Evolutionary conservation across 2,329 filamentous ascomycete species (phyloP), one percentile per base, ranked within the genome.

Genomic region (Penicillium sp.): DNA sequence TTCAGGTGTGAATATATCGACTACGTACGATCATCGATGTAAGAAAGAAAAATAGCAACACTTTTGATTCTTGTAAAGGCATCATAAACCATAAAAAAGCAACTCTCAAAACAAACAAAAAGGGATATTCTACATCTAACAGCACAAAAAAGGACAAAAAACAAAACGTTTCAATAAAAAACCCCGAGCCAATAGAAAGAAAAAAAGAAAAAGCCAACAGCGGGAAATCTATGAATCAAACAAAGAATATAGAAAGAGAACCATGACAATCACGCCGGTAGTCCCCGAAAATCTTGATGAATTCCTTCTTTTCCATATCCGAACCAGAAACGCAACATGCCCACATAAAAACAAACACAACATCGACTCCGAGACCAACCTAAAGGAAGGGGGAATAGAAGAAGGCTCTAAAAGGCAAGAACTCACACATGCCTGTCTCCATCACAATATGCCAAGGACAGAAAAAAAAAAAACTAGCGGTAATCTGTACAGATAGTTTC

Each of bases 91-190:
- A 43, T 23, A 20, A 8, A 43, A 43, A 43, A 43, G 40, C 18
- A 43, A 43, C 20, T n/a, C 11, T 40, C 35, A 16, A 6, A 8
- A 40, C 35, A 16, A 6, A 8, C n/a, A 40, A 18, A 9, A 7
- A 24, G 52, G 52, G 35, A 47, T 55, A 55, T 55, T 55, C 52
- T 55, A 55, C 52, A 55, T 55, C 52, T 55, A 55, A 55, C 23
- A 28, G 21, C 14, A 47, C 20, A 30, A 47, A 20, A 24, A 47
- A 40, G 14, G 35, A 54, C 20, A 30, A 23, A 9, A 30, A 30
- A 11, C 16, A 23, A 26, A 48, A 18, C 30, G 12, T 33, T 11
- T 7, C 9, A 6, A 28, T 40, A 40, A 42, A 28, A 35, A 48
- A 28, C 21, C 45, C 45, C 52, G n/a, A 21, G 21, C 30, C 52